These are phyloP conservation scores for Debaryomyces prosopidis DNA, from an alignment of 805 yeast genomes.

Conservation along the genomic window DNA sequence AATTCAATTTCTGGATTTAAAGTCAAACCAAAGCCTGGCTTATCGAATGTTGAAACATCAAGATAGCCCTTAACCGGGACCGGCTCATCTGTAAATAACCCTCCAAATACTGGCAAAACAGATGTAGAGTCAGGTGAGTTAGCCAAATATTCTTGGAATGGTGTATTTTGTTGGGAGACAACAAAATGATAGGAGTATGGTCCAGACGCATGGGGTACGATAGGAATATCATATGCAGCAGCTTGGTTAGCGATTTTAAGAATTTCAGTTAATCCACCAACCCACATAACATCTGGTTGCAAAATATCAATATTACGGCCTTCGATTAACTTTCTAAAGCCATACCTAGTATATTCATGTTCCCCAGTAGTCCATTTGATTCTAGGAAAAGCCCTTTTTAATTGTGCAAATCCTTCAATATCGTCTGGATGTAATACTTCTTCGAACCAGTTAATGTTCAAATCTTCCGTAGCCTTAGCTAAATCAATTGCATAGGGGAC, in stretches of 20 bases:
- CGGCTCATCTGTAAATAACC: slow-evolving; percentile 46
- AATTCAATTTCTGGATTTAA: slow-evolving; percentile 44
- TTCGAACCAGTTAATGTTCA: slow-evolving; percentile 54
- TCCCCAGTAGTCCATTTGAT: slow-evolving; percentile 55
- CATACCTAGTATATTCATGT: slow-evolving; percentile 52
- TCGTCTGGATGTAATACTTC: slow-evolving; percentile 55
- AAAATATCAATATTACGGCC: slow-evolving; percentile 48
- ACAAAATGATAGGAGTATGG: slow-evolving; percentile 54
- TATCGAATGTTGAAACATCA: slow-evolving; percentile 39
- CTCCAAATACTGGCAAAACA: slow-evolving; percentile 49
- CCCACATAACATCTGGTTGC: slow-evolving; percentile 58
- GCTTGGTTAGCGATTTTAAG: slow-evolving; percentile 49
- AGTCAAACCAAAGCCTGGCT: slow-evolving; percentile 53
- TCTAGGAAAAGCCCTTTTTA: slow-evolving; percentile 48
- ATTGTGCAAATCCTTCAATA: slow-evolving; percentile 45
- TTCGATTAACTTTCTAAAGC: slow-evolving; percentile 51
- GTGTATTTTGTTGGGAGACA: slow-evolving; percentile 49
- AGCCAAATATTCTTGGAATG: slow-evolving; percentile 53
- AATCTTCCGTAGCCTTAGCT: slow-evolving; percentile 42
- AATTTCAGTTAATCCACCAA: slow-evolving; percentile 52
- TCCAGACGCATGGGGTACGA: slow-evolving; percentile 56
- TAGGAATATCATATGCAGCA: slow-evolving; percentile 54
- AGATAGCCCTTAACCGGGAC: slow-evolving; percentile 47
- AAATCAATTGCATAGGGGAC: slow-evolving; percentile 50
- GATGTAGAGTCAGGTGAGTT: slow-evolving; percentile 49